These are phyloP conservation scores for Pyricularia sp. DNA, from an alignment of 2,329 filamentous ascomycete species.

Conservation along the genomic window DNA sequence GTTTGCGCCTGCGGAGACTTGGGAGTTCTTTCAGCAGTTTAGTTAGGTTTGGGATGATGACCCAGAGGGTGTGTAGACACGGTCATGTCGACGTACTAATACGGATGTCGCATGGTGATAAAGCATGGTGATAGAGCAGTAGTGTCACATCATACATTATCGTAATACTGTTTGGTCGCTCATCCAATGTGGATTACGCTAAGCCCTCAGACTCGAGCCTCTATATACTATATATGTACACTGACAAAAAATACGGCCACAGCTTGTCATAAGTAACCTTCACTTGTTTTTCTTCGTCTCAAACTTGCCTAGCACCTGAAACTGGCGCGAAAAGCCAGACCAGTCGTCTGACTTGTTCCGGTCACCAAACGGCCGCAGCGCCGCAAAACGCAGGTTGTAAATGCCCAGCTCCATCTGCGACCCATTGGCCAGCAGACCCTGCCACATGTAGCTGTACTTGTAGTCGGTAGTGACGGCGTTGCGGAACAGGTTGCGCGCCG, in stretches of 20 bases:
- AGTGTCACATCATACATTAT: no score
- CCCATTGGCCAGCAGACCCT: constrained; percentile 11
- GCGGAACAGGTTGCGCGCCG: constrained; percentile 9
- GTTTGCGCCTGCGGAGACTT: not conserved
- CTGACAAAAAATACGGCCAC: not conserved
- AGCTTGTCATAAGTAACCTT: not conserved
- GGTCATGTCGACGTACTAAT: no score
- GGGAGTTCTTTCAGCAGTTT: not conserved
- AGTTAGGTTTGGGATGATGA: not conserved
- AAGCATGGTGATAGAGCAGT: no score
- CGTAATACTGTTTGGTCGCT: no score
- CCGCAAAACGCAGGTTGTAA: not conserved
- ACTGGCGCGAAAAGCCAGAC: not conserved
- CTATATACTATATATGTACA: not conserved
- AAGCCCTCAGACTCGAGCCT: not conserved
- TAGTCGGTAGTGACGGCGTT: constrained; percentile 9
- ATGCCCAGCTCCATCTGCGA: constrained; percentile 19
- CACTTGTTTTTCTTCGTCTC: not conserved
- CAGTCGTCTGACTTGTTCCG: constrained; percentile 4
- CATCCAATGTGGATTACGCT: no score
- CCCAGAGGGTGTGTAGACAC: no score
- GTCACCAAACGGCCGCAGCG: constrained; percentile 5
- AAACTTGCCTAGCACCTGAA: not conserved
- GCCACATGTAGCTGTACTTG: constrained; percentile 7
- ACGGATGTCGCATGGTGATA: no score